Evolutionary conservation across 2,329 filamentous ascomycete genomes (phyloP).

Genomic region (Alternaria triticina): DNA sequence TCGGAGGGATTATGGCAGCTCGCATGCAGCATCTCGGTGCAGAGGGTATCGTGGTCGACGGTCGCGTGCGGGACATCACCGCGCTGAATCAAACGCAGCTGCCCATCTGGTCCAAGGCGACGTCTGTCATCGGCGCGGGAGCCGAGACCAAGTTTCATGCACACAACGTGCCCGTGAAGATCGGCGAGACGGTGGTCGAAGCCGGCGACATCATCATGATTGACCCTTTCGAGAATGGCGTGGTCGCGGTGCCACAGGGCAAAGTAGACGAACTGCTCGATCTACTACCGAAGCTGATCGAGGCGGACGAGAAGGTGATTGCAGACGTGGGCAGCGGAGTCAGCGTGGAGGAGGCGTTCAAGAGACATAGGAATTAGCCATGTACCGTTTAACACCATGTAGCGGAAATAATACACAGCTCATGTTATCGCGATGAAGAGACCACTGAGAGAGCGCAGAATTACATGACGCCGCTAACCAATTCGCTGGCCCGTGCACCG

Average conservation of each 20-base stretch:
- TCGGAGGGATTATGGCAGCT: conserved; percentile 78
- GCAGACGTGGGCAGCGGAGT: conserved; percentile 68
- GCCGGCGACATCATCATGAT: conserved; percentile 71
- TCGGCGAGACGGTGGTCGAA: conserved; percentile 48
- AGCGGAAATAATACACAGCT: neutral
- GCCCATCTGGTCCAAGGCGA: conserved; percentile 65
- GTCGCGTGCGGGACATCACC: conserved; percentile 69
- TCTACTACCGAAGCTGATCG: conserved; percentile 56
- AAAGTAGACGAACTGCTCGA: conserved; percentile 67
- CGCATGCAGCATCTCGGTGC: conserved; percentile 69
- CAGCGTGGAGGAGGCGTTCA: conserved; percentile 71
- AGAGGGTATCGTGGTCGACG: conserved; percentile 69
- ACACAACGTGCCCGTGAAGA: conserved; percentile 49
- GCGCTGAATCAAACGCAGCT: conserved; percentile 64
- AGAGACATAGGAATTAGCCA: conserved; percentile 54
- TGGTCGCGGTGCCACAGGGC: conserved; percentile 69
- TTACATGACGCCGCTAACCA: conserved; percentile 31
- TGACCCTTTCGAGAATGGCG: conserved; percentile 70
- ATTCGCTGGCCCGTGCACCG: conserved; percentile 17
- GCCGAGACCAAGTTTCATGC: conserved; percentile 64
- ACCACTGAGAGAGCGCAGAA: conserved; percentile 27
- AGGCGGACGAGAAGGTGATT: conserved; percentile 53
- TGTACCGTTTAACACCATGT: neutral
- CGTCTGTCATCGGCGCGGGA: conserved; percentile 65
- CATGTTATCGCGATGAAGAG: neutral